Evolutionary conservation across 1,284 basidiomycete species (phyloP).

Genomic region (Takashimella koratensis): DNA sequence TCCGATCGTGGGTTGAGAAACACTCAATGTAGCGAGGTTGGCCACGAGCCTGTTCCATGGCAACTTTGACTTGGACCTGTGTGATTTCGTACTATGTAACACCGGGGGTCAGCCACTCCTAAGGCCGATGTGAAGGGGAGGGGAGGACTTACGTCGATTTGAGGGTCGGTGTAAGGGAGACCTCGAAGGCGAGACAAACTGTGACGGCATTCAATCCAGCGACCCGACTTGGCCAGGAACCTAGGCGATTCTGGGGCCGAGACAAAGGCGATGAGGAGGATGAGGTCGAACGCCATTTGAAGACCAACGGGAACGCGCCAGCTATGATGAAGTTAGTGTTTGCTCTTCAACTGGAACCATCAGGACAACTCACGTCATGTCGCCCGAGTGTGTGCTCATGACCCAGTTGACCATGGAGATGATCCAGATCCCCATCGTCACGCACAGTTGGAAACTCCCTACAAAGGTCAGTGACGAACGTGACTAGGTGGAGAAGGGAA

Average conservation of each 20-base stretch:
- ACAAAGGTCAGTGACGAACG: too few relatives aligned
- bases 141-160: conserved; percentile 35
- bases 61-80: conserved; percentile 38
- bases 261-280: conserved; percentile 48
- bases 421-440: conserved; percentile 50
- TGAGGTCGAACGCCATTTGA: conserved; percentile 39
- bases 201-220: conserved; percentile 44
- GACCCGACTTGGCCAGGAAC: conserved; percentile 48
- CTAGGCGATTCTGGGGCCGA: conserved; percentile 50
- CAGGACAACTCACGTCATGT: too few relatives aligned
- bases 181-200: conserved; percentile 49
- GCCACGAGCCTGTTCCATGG: conserved; percentile 41
- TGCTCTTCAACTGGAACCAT: too few relatives aligned
- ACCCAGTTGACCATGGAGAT: conserved; percentile 49
- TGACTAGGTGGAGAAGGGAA: conserved; percentile 42
- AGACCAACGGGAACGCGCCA: conserved; percentile 44
- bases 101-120: neutral
- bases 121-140: neutral
- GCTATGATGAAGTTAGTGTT: too few relatives aligned
- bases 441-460: conserved; percentile 54
- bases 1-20: conserved; percentile 49
- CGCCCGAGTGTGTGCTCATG: conserved; percentile 35
- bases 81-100: conserved; percentile 48
- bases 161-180: conserved; percentile 40
- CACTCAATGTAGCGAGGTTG: conserved; percentile 44